phyloP scores from a whole-genome alignment of 208 protist species.

The Trypanosoma mega region DNA sequence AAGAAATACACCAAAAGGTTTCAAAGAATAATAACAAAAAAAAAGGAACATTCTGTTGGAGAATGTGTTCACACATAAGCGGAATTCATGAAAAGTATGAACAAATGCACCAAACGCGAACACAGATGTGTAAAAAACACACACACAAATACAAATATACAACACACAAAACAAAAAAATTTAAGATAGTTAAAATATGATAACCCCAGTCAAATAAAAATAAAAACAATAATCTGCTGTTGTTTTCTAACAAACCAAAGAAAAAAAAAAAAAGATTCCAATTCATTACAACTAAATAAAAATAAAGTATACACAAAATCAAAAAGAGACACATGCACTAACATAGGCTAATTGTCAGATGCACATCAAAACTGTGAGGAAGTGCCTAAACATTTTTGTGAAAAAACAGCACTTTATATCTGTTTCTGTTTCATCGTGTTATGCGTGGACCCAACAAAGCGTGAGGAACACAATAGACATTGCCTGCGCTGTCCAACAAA shows the following conservation, averaged over 20 bases:
- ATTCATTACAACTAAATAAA: no score
- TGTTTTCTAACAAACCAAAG: neutral
- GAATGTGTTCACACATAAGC: no score
- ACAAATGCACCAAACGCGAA: no score
- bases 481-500: conserved; percentile 20
- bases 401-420: neutral
- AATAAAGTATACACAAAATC: neutral
- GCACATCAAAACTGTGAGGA: no score
- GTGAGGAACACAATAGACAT: conserved; percentile 12
- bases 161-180: neutral
- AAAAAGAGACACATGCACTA: neutral
- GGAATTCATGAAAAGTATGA: no score
- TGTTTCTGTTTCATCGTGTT: neutral
- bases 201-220: neutral
- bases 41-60: no score
- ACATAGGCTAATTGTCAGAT: neutral
- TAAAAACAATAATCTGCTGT: neutral
- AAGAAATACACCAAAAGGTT: neutral
- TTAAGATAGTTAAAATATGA: neutral
- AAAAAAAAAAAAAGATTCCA: conserved; percentile 8
- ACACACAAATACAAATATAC: neutral
- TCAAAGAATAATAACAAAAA: neutral
- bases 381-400: no score
- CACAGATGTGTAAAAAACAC: no score
- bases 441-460: conserved; percentile 25